These are phyloP conservation scores for Phyllosticta citribraziliensis DNA, from an alignment of 2,329 filamentous ascomycete species.

Conservation along the genomic window DNA sequence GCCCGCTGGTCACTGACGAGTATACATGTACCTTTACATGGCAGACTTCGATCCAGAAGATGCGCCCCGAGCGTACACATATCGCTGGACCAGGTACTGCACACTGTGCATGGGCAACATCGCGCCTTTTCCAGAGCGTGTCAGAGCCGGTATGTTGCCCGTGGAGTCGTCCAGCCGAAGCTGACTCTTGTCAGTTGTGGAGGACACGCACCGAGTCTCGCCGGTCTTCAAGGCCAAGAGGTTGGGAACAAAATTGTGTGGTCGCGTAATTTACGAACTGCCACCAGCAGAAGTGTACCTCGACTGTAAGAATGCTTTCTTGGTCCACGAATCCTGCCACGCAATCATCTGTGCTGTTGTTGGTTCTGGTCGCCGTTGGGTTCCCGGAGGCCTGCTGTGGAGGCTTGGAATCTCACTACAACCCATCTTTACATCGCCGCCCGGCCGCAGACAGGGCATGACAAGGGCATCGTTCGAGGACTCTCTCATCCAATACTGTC, in stretches of 20 bases:
- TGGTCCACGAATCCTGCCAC: background rate
- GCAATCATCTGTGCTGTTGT: background rate
- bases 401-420: background rate
- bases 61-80: background rate
- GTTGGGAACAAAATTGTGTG: no score
- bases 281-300: no score
- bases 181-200: background rate
- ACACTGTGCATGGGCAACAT: background rate
- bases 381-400: background rate
- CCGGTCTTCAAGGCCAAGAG: background rate
- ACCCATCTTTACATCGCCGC: background rate
- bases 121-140: background rate
- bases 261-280: no score
- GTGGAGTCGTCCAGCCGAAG: no score
- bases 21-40: background rate
- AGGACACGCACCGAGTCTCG: background rate
- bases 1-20: no score
- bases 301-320: background rate
- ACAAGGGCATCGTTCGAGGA: background rate
- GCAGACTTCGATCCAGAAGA: background rate
- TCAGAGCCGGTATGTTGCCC: background rate
- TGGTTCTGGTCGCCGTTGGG: background rate
- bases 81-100: background rate
- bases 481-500: background rate
- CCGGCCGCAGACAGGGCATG: background rate